A percentile compares a stretch with the other conserved stretches of the same genome.
Conservation (phyloP, 305 asterid genomes). For the Fraxinus paxiana region DNA sequence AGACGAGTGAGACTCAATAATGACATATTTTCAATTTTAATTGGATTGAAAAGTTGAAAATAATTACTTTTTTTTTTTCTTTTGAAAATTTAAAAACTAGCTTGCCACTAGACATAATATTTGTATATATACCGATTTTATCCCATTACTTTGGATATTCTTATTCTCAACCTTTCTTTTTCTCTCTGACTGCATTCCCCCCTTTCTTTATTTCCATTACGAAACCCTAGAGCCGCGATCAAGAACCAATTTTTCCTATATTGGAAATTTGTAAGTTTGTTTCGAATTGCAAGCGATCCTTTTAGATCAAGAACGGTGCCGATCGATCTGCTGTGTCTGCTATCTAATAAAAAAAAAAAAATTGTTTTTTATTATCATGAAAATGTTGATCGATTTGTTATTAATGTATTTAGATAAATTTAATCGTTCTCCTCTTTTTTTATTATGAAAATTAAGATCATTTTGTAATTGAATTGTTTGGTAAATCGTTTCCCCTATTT, state of each 20-base stretch:
- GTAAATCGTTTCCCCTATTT: background rate
- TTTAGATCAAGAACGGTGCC: background rate
- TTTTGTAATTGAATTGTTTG: background rate
- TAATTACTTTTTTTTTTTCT: too few relatives aligned
- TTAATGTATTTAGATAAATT: background rate
- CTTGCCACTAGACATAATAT: background rate
- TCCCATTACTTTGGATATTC: background rate
- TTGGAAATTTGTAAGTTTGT: background rate
- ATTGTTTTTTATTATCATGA: background rate
- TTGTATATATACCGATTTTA: background rate
- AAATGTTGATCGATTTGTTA: background rate
- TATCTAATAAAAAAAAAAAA: background rate
- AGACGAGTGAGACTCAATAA: too few relatives aligned
- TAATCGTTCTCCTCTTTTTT: background rate
- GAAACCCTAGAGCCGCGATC: background rate
- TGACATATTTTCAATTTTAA: too few relatives aligned
- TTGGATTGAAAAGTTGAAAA: background rate
- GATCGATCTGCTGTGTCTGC: background rate
- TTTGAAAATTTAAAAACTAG: background rate
- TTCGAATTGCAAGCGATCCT: background rate
- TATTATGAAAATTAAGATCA: background rate
- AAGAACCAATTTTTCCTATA: background rate
- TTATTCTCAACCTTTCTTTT: background rate
- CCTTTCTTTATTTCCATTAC: background rate
- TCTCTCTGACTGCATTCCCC: background rate